Conservation (phyloP, 257 asterid genomes). For the Marsdenia floribunda region DNA sequence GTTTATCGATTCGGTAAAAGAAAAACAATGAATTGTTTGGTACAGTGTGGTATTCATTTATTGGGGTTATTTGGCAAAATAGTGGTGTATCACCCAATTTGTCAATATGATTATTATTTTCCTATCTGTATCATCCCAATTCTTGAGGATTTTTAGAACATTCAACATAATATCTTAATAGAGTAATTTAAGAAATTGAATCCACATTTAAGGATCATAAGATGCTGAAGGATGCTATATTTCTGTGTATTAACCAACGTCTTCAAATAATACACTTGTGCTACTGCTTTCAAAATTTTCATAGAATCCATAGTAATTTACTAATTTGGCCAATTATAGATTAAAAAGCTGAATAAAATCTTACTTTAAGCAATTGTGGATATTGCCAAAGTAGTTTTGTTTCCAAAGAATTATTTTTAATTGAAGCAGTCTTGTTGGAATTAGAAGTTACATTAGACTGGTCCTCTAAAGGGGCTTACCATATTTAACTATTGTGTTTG, state of each 20-base stretch:
- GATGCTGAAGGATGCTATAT: background rate
- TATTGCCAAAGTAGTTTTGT: background rate
- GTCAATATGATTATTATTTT: background rate
- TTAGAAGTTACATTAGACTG: background rate
- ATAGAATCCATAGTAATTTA: too few relatives aligned
- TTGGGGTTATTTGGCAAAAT: background rate
- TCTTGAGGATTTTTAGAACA: too few relatives aligned
- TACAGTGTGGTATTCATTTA: background rate
- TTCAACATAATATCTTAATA: background rate
- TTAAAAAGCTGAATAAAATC: background rate
- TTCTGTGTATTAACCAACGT: background rate
- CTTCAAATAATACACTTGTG: background rate
- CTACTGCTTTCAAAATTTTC: too few relatives aligned
- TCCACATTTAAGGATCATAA: background rate
- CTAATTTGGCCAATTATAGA: background rate
- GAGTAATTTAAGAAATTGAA: background rate
- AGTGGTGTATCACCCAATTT: too few relatives aligned
- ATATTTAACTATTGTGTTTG: background rate
- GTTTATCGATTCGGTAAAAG: background rate
- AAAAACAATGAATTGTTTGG: background rate
- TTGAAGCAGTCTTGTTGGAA: background rate
- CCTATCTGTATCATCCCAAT: background rate
- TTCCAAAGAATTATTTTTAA: background rate
- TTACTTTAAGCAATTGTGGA: background rate
- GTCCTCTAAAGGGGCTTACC: background rate